Evolutionary conservation across 1,284 basidiomycete species (phyloP).

Genomic region (Boletus semigastroideus): DNA sequence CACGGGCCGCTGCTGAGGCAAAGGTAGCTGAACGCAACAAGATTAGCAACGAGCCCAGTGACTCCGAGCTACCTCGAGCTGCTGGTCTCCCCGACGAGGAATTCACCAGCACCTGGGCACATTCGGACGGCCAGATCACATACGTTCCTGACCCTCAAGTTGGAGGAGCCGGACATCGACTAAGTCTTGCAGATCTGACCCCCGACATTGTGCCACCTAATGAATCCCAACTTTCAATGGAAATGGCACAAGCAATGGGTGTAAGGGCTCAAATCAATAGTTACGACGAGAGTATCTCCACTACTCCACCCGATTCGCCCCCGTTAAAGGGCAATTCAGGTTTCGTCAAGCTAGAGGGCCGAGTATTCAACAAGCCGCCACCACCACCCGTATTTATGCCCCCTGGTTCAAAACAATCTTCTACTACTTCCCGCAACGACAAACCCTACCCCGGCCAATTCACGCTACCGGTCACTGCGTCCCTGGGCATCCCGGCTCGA

Average conservation of each 20-base stretch:
- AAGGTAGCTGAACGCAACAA: conserved; percentile 63
- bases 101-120: conserved; percentile 16
- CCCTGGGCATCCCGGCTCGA: conserved; percentile 43
- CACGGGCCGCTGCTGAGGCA: conserved; percentile 68
- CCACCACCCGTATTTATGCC: conserved; percentile 55
- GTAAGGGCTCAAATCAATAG: neutral
- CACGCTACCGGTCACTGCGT: conserved; percentile 43
- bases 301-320: conserved; percentile 61
- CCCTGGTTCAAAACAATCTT: conserved; percentile 27
- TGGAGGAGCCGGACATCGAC: conserved; percentile 11
- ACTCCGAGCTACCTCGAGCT: conserved; percentile 22
- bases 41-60: conserved; percentile 39
- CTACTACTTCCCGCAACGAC: conserved; percentile 24
- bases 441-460: conserved; percentile 38
- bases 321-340: conserved; percentile 34
- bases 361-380: conserved; percentile 55
- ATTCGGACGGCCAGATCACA: neutral
- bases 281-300: conserved; percentile 41
- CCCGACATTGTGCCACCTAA: neutral
- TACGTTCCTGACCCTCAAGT: neutral
- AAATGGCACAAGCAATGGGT: neutral
- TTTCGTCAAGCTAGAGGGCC: conserved; percentile 39
- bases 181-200: conserved; percentile 31
- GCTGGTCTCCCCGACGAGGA: conserved; percentile 6
- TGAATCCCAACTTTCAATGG: conserved; percentile 1